Percentiles rank a stretch among this genome's conserved stretches.
Evolutionary conservation across 192 early-diverging fungal species (phyloP).

Genomic region (Mycoemilia scoparia): DNA sequence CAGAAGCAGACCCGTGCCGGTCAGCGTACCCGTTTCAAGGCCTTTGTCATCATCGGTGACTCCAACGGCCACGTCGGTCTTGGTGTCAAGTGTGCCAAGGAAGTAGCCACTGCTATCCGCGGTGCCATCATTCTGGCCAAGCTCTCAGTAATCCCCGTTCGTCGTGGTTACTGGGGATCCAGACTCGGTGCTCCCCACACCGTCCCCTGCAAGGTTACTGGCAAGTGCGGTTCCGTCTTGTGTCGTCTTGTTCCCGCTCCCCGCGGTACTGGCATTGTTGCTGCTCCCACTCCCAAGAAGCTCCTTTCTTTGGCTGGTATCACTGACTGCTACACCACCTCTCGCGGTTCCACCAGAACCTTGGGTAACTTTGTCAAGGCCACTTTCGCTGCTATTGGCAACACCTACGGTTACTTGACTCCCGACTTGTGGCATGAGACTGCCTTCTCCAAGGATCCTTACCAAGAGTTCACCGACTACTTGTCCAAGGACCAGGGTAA

Average conservation of each 20-base stretch:
- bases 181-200: constrained; percentile 93
- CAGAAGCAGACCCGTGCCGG: constrained; percentile 99
- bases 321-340: constrained; percentile 90
- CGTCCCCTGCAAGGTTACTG: constrained; percentile 92
- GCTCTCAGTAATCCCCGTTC: constrained; percentile 92
- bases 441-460: constrained; percentile 71
- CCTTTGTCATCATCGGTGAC: constrained; percentile 98
- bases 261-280: constrained; percentile 98
- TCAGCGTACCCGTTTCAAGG: constrained; percentile 99
- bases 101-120: constrained; percentile 95
- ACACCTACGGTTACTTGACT: constrained; percentile 94
- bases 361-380: constrained; percentile 99
- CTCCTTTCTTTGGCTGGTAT: constrained; percentile 93
- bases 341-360: constrained; percentile 93
- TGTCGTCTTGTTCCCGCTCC: constrained; percentile 93
- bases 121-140: constrained; percentile 98
- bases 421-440: constrained; percentile 93
- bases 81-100: constrained; percentile 99
- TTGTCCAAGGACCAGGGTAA: constrained; percentile 40
- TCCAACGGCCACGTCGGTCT: constrained; percentile 94
- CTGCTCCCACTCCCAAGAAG: constrained; percentile 95
- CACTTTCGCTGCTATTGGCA: constrained; percentile 86
- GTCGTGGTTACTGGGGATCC: constrained; percentile 98
- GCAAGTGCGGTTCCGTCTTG: constrained; percentile 85
- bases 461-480: constrained; percentile 77